Evolutionary conservation across 768 basidiomycete genomes (phyloP), one percentile per base, ranked within the genome.

Genomic region (Serendipita sp.): DNA sequence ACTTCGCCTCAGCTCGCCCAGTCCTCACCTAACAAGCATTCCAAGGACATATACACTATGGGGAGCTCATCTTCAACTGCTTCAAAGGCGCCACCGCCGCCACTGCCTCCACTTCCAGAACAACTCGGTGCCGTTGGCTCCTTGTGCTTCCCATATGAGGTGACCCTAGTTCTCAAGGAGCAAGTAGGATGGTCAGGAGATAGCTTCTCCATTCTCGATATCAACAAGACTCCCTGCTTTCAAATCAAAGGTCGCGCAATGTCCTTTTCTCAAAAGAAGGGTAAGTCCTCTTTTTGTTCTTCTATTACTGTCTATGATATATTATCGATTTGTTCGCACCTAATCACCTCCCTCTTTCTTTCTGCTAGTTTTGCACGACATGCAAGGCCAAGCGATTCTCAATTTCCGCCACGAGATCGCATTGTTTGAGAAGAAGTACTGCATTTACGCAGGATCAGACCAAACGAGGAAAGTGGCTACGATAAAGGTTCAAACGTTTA

Each of bases 101-200:
- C 53, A 58, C n/a, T 58, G 9, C 5, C 53, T n/a, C 53, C 53
- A 5, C 24, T 33, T n/a, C 53, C 53, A 28, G 53, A 28, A 24
- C 13, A n/a, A 4, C 13, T 33, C 4, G 53, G 53, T 1, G 4
- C 14, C 24, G n/a, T 58, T 7, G 24, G 5, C 4, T 22, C 22
- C 17, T 3, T 58, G 11, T 58, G 53, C 31, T 31, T 24, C 30
- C 53, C 53, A 24, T 58, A 58, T n/a, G 53, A 58, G 31, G 30
- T 58, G 11, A 58, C 53, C 13, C 24, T 58, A 11, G 17, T 17
- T n/a, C 24, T 58, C 11, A 58, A 58, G 31, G 53, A 58, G 30
- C 53, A 58, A 34, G 53, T 58, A n/a, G 53, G 53, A 1, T 58
- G 53, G 53, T 58, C 53, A 24, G 53, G 53, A 11, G 53, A 58